Percentiles rank a stretch among this genome's conserved stretches.
Evolutionary conservation across 2,329 filamentous ascomycete species (phyloP).

Genomic region (Diaporthe batatas): DNA sequence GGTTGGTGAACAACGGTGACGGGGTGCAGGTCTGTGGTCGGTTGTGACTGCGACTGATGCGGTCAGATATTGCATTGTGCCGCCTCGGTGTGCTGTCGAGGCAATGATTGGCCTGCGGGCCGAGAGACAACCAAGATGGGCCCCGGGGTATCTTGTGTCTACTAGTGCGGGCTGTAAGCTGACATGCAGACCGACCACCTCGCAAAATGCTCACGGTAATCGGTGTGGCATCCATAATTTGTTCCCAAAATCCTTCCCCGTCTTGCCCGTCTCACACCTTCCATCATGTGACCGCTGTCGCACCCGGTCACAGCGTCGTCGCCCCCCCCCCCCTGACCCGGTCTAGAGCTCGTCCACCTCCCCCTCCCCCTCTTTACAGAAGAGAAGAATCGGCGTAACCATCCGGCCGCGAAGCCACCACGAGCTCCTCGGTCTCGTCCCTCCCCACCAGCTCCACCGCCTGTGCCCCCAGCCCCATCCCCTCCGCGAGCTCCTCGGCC

Average conservation of each 20-base stretch:
- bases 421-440: conserved; percentile 35
- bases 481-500: conserved; percentile 41
- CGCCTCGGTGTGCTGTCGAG: conserved; percentile 21
- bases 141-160: conserved; percentile 7
- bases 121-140: background rate
- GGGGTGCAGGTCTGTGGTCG: conserved; percentile 11
- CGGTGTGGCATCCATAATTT: conserved; percentile 23
- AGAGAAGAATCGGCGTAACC: conserved; percentile 28
- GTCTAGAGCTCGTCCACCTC: conserved; percentile 32
- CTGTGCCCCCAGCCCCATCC: conserved; percentile 31
- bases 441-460: conserved; percentile 29
- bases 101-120: conserved; percentile 16
- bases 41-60: background rate
- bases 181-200: conserved; percentile 21
- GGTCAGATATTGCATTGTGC: conserved; percentile 21
- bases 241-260: conserved; percentile 28
- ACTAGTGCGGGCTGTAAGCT: conserved; percentile 16
- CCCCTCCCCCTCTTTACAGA: conserved; percentile 1
- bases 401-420: conserved; percentile 18
- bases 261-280: conserved; percentile 24
- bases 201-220: conserved; percentile 23
- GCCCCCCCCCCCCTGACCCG: background rate
- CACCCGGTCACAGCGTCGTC: conserved; percentile 2
- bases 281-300: conserved; percentile 17
- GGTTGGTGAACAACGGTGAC: background rate